Evolutionary conservation across 2,329 filamentous ascomycete genomes (phyloP).

Genomic region (Ophiosphaerella narmari): DNA sequence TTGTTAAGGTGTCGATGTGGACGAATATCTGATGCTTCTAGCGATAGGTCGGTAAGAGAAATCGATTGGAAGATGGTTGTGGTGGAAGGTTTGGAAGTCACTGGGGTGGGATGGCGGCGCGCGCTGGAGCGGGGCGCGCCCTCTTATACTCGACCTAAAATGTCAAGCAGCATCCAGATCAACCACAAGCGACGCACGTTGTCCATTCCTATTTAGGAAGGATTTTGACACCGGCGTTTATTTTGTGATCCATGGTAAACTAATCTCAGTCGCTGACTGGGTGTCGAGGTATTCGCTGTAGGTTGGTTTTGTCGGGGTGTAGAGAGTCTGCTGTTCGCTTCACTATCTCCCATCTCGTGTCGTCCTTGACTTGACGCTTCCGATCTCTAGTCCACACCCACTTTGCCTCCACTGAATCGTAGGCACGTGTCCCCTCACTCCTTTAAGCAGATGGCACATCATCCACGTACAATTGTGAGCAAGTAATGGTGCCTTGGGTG

Average conservation of each 20-base stretch:
- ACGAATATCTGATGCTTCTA: constrained; percentile 37
- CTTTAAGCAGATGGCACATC: neutral
- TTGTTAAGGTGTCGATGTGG: constrained; percentile 27
- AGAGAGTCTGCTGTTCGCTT: constrained; percentile 21
- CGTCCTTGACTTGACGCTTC: constrained; percentile 15
- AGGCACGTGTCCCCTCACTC: neutral
- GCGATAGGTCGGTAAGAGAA: constrained; percentile 32
- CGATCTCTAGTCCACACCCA: constrained; percentile 1
- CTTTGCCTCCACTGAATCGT: constrained; percentile 1
- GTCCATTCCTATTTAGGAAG: constrained; percentile 40
- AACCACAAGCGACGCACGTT: constrained; percentile 26
- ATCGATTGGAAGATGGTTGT: constrained; percentile 25
- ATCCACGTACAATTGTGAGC: no score
- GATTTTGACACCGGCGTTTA: constrained; percentile 27
- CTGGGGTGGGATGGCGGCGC: constrained; percentile 27
- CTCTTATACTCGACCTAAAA: constrained; percentile 38
- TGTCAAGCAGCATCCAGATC: constrained; percentile 35
- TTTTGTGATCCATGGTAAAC: constrained; percentile 28
- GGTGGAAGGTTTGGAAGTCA: constrained; percentile 32
- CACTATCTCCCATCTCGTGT: constrained; percentile 17
- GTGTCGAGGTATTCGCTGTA: constrained; percentile 17
- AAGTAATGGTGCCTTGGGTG: no score
- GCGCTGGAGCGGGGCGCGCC: constrained; percentile 27
- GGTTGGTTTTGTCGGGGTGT: constrained; percentile 28
- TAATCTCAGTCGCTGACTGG: constrained; percentile 25